These are phyloP conservation scores for Calophaca sinica DNA, from an alignment of 306 rosid genomes.

Conservation along the genomic window DNA sequence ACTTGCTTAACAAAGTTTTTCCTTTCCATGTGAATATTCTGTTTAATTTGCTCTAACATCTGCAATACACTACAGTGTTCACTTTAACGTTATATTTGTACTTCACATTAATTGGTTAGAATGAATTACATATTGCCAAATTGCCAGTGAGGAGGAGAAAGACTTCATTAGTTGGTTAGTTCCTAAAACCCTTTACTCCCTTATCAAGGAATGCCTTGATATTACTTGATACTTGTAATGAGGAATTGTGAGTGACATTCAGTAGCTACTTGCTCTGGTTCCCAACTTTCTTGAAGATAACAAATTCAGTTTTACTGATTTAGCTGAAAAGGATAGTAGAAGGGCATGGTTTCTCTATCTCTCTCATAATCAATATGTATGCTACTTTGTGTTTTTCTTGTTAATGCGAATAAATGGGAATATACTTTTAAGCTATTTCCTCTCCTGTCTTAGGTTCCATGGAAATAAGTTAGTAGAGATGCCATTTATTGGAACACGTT, in stretches of 20 bases:
- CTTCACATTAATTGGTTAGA: conserved; percentile 23
- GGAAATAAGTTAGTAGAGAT: conserved; percentile 88
- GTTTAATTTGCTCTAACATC: conserved; percentile 21
- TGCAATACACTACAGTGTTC: neutral
- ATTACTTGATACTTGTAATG: conserved; percentile 17
- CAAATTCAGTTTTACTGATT: conserved; percentile 24
- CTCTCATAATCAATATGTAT: neutral
- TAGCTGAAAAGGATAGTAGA: neutral
- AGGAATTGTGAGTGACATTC: conserved; percentile 7
- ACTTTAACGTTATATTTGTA: neutral
- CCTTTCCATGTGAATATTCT: neutral
- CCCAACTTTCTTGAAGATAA: conserved; percentile 25
- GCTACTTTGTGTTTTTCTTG: conserved; percentile 19
- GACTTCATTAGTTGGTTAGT: conserved; percentile 4
- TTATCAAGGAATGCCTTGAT: conserved; percentile 17
- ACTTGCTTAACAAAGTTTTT: conserved; percentile 20
- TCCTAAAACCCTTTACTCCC: neutral
- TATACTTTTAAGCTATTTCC: neutral
- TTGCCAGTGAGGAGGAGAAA: conserved; percentile 14
- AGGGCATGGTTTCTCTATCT: neutral
- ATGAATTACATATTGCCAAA: conserved; percentile 18
- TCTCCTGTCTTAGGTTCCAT: conserved; percentile 70
- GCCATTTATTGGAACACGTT: conserved; percentile 97
- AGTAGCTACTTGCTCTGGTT: conserved; percentile 14
- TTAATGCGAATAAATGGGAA: conserved; percentile 16